Evolutionary conservation across 1,139 yeast genomes (phyloP).

Genomic region (Candida sojae): DNA sequence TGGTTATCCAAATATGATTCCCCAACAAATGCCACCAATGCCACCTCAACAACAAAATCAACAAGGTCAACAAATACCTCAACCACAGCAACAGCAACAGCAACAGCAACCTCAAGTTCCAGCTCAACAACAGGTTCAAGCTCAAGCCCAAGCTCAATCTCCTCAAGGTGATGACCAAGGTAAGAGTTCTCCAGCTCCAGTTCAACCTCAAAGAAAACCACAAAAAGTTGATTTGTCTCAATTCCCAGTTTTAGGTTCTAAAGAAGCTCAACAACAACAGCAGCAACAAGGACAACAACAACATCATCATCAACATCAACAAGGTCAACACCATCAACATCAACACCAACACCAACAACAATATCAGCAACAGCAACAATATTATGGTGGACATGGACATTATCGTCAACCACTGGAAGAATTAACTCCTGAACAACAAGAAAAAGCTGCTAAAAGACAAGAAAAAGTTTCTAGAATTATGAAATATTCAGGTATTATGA

Average conservation of each 20-base stretch:
- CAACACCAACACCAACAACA: conserved; percentile 10
- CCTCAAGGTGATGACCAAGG: conserved; percentile 10
- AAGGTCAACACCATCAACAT: conserved; percentile 25
- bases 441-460: conserved; percentile 66
- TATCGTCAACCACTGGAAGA: conserved; percentile 27
- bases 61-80: conserved; percentile 17
- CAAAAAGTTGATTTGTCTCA: conserved; percentile 44
- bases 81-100: conserved; percentile 13
- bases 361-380: conserved; percentile 14
- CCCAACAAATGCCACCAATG: conserved; percentile 26
- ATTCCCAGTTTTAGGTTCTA: conserved; percentile 54
- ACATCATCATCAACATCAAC: conserved; percentile 23
- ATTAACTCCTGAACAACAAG: conserved; percentile 50
- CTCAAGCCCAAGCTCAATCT: conserved; percentile 13
- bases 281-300: conserved; percentile 13
- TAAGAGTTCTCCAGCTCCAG: background rate
- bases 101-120: conserved; percentile 17
- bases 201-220: conserved; percentile 11
- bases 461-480: conserved; percentile 78
- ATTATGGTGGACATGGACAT: conserved; percentile 17
- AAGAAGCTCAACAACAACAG: conserved; percentile 24
- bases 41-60: conserved; percentile 23
- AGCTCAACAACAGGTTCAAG: conserved; percentile 9
- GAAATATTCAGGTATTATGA: conserved; percentile 91
- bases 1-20: conserved; percentile 31